Evolutionary conservation across 208 protist genomes (phyloP).

Genomic region (Acanthamoeba pearcei): DNA sequence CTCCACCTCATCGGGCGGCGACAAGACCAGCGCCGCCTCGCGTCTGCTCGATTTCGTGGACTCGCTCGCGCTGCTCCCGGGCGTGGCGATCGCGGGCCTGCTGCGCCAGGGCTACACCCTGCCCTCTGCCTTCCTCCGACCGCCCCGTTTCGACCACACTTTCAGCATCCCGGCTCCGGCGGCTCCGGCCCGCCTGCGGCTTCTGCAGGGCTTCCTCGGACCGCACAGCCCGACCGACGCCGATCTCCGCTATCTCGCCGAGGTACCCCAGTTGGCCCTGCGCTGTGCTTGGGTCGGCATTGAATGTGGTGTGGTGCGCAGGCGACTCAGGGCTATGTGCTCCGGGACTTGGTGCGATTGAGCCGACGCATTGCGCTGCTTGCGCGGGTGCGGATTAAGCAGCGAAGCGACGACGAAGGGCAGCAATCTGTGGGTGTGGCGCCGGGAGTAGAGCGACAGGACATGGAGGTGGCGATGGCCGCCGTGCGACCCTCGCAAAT

Average conservation of each 20-base stretch:
- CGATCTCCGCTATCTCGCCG: not conserved
- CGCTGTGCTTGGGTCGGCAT: not conserved
- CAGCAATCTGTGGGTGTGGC: not conserved
- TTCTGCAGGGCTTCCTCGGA: not conserved
- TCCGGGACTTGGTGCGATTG: slow-evolving; percentile 6
- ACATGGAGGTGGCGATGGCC: slow-evolving; percentile 26
- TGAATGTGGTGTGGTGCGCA: not conserved
- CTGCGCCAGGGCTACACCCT: slow-evolving; percentile 26
- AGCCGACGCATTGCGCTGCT: not conserved
- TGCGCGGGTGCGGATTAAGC: not conserved
- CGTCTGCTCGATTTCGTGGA: slow-evolving; percentile 36
- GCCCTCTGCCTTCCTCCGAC: not conserved
- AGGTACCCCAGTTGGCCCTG: not conserved
- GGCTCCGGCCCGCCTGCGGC: not conserved
- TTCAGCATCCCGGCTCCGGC: not conserved
- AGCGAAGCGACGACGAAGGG: not conserved
- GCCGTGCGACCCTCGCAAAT: slow-evolving; percentile 28
- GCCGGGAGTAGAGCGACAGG: not conserved
- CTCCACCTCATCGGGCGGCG: not conserved
- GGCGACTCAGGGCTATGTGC: slow-evolving; percentile 45
- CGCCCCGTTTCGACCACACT: slow-evolving; percentile 13
- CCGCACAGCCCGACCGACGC: not conserved
- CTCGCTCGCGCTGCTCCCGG: not conserved
- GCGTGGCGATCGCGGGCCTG: slow-evolving; percentile 6
- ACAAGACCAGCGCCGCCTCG: not conserved